These are phyloP conservation scores for Sporothrix phasma DNA, from an alignment of 2,329 filamentous ascomycete species.

Conservation along the genomic window DNA sequence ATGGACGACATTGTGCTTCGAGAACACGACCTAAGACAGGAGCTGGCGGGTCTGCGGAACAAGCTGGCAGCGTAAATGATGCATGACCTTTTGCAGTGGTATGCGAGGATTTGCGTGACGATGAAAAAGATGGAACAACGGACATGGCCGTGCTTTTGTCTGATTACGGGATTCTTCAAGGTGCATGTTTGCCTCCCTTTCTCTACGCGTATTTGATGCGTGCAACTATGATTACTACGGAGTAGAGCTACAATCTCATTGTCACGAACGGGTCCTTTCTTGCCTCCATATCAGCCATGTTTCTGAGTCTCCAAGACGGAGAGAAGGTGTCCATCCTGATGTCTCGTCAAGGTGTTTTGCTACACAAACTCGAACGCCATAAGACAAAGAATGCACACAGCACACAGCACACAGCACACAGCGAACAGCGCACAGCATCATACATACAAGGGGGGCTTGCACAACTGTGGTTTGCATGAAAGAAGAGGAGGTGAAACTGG, in stretches of 20 bases:
- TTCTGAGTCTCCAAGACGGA: background rate
- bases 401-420: too few relatives aligned
- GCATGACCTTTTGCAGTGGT: background rate
- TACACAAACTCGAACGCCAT: background rate
- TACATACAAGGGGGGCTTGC: background rate
- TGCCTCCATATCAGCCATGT: background rate
- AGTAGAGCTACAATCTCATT: too few relatives aligned
- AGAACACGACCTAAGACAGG: constrained; percentile 12
- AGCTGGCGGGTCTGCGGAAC: constrained; percentile 8
- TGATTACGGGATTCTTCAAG: too few relatives aligned
- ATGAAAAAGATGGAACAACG: background rate
- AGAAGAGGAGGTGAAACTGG: background rate
- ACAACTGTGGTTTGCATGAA: background rate
- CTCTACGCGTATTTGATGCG: too few relatives aligned
- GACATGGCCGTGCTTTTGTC: background rate
- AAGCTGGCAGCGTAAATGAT: background rate
- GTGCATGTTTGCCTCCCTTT: too few relatives aligned
- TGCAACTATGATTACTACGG: too few relatives aligned
- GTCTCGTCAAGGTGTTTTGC: background rate
- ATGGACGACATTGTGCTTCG: background rate
- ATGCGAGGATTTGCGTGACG: too few relatives aligned
- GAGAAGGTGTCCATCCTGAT: too few relatives aligned
- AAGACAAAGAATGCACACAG: background rate
- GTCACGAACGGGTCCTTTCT: background rate
- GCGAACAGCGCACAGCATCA: background rate